phyloP scores from a whole-genome alignment of 2,329 filamentous ascomycete species.

The Xylaria sp. region DNA sequence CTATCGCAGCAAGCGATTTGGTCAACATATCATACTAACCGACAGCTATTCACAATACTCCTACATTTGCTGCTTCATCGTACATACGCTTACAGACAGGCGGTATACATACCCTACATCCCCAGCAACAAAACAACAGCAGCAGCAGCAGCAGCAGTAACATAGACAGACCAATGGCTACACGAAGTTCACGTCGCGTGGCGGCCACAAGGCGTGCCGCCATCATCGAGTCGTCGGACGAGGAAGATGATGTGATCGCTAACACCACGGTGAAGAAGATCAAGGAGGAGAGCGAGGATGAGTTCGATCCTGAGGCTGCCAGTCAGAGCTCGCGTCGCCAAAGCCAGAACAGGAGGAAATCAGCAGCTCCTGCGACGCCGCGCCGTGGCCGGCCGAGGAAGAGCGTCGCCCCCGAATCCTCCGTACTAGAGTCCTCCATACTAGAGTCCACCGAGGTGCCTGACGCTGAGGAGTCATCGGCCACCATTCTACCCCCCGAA shows the following conservation, averaged over 20 bases:
- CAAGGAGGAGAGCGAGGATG: conserved; percentile 75
- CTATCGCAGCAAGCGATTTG: conserved; percentile 9
- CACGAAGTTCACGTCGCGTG: conserved; percentile 57
- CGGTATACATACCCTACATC: background rate
- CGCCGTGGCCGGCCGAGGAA: conserved; percentile 55
- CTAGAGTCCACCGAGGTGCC: conserved; percentile 71
- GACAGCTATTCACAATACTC: background rate
- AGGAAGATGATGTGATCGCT: conserved; percentile 73
- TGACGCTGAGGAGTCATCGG: conserved; percentile 62
- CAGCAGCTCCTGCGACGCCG: conserved; percentile 52
- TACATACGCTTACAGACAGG: background rate
- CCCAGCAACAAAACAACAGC: background rate
- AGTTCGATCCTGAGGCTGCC: conserved; percentile 80
- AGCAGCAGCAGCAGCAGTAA: background rate
- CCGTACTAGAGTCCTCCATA: conserved; percentile 55
- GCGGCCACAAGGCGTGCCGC: conserved; percentile 73
- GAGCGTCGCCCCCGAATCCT: conserved; percentile 48
- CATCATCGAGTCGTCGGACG: conserved; percentile 83
- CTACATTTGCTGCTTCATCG: background rate
- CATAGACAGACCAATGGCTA: conserved; percentile 46
- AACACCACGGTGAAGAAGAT: conserved; percentile 60
- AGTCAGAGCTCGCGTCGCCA: conserved; percentile 63
- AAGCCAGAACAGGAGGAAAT: conserved; percentile 52
- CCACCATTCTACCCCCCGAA: conserved; percentile 47
- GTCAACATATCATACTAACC: conserved; percentile 16